Base-by-base conservation (phyloP, 2,329 filamentous ascomycete genomes). In the Fusarium musae region DNA sequence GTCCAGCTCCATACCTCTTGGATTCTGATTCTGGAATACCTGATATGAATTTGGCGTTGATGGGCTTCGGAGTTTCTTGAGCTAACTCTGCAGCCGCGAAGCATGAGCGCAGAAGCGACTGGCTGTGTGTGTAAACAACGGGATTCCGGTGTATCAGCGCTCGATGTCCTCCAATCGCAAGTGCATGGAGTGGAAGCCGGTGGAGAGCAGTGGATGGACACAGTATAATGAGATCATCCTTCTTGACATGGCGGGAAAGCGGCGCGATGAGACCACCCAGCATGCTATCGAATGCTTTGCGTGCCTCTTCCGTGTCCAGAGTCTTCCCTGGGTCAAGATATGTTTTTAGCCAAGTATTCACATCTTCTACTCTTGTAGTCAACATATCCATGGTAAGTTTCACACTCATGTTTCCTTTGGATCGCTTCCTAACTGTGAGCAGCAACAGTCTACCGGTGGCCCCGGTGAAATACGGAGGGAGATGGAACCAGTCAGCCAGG, bases 131-230 rank as follows among this genome's bases (percentile, higher is more conserved):
- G 1, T 54, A 54, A 21, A 54, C 34, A 10, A 54, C 34, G 0
- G 50, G 34, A 21, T 54, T 54, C 10, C 50, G 34, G 23, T 54
- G 34, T 2, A 54, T 54, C 50, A 54, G 3, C 34, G 34, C 34
- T 1, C 21, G 0, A 30, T 54, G 2, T 1, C 1, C 3, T n/a
- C 34, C 13, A 3, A 54, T 28, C 23, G 50, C 23, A 17, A 54
- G 50, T 1, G 50, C 50, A 2, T 54, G 50, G 1, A 54, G 34
- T 19, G 50, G 50, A 28, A 54, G 34, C 2, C 50, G 34, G 0
- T 54, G 50, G 15, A 54, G 50, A 54, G 5, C 2, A 5, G 50
- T 30, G 23, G 50, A 54, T 5, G 50, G 34, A 11, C 50, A 54
- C 19, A 54, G 2, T 13, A 54, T 10, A 54, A 54, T 2, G 5